phyloP scores from a whole-genome alignment of 495 filamentous ascomycete genomes.

The Penicillium manginii region DNA sequence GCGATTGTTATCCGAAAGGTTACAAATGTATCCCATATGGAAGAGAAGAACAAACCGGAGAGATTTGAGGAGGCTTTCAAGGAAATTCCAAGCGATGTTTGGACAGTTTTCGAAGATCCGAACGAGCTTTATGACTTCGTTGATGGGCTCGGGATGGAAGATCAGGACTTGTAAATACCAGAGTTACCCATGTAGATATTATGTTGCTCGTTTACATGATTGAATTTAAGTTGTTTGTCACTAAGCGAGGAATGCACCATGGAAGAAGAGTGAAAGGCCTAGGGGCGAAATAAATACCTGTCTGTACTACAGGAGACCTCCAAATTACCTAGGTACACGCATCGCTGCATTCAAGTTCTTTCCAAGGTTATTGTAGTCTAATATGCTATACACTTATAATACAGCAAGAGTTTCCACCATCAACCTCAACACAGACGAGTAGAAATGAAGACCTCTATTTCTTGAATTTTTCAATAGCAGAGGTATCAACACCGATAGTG shows the following conservation, averaged over 20 bases:
- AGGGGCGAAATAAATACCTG: no score
- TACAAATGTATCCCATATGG: conserved; percentile 70
- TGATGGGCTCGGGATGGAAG: conserved; percentile 42
- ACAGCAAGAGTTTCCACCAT: background rate
- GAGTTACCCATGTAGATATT: background rate
- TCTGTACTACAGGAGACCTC: no score
- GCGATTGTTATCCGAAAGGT: conserved; percentile 85
- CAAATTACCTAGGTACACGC: background rate
- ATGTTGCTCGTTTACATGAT: background rate
- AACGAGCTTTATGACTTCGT: conserved; percentile 61
- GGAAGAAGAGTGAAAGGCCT: background rate
- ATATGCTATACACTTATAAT: background rate
- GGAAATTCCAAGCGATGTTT: conserved; percentile 67
- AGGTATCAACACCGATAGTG: conserved; percentile 26
- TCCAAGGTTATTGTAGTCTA: background rate
- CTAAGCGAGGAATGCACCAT: no score
- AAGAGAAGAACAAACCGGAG: conserved; percentile 70
- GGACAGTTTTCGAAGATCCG: conserved; percentile 81
- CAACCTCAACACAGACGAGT: background rate
- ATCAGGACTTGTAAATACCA: conserved; percentile 22
- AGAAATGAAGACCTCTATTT: background rate
- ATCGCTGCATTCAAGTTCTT: background rate
- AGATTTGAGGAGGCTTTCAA: conserved; percentile 86
- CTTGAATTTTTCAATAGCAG: conserved; percentile 7
- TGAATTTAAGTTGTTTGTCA: background rate